These are phyloP conservation scores for Nemania bipapillata DNA, from an alignment of 2,329 filamentous ascomycete genomes.

Conservation along the genomic window DNA sequence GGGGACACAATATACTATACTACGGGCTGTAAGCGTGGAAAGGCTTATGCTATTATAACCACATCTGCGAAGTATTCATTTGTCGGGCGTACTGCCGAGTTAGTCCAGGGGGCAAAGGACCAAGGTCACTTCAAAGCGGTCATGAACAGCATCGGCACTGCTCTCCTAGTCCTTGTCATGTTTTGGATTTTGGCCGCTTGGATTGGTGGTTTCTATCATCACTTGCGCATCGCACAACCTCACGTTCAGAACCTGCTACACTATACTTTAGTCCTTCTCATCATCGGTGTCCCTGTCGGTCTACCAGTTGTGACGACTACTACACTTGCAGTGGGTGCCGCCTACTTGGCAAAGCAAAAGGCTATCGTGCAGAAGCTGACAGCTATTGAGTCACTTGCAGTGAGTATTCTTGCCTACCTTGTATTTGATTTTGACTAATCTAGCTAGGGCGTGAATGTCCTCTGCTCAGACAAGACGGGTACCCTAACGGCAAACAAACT, in stretches of 20 bases:
- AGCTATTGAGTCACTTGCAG: constrained; percentile 77
- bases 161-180: constrained; percentile 78
- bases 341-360: constrained; percentile 80
- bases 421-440: constrained; percentile 19
- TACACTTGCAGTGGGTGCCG: constrained; percentile 79
- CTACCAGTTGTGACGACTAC: constrained; percentile 82
- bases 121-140: constrained; percentile 84
- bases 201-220: constrained; percentile 82
- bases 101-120: constrained; percentile 79
- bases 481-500: constrained; percentile 80
- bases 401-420: constrained; percentile 36
- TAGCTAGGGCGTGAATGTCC: constrained; percentile 73
- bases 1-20: constrained; percentile 81
- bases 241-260: constrained; percentile 71
- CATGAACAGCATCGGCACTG: constrained; percentile 83
- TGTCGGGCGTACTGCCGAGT: constrained; percentile 78
- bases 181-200: constrained; percentile 79
- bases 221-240: constrained; percentile 70
- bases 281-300: constrained; percentile 83
- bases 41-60: constrained; percentile 75
- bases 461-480: constrained; percentile 85
- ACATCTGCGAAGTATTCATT: constrained; percentile 77
- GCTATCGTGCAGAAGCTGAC: constrained; percentile 83
- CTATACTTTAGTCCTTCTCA: constrained; percentile 76
- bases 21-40: constrained; percentile 83